These are phyloP conservation scores for Pseudogymnoascus sp. DNA, from an alignment of 2,329 filamentous ascomycete genomes.

Conservation along the genomic window DNA sequence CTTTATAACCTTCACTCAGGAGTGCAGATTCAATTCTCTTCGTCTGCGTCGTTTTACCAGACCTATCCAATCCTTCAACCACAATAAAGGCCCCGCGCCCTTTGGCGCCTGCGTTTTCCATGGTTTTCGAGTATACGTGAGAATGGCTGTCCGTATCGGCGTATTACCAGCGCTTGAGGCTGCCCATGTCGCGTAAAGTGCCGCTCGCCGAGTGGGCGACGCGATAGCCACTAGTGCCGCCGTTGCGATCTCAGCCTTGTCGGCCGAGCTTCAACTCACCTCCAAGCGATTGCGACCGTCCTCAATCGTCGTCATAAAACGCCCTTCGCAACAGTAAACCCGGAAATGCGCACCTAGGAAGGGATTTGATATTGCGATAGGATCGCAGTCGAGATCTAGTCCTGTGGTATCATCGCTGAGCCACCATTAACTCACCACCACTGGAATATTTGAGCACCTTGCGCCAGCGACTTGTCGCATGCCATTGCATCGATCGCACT, in stretches of 20 bases:
- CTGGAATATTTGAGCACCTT: background rate
- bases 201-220: background rate
- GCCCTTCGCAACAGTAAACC: background rate
- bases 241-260: slow-evolving; percentile 7
- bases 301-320: slow-evolving; percentile 2
- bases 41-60: slow-evolving; percentile 67
- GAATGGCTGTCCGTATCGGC: background rate
- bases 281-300: background rate
- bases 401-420: background rate
- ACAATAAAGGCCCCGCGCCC: slow-evolving; percentile 55
- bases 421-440: background rate
- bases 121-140: background rate
- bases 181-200: slow-evolving; percentile 1
- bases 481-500: background rate
- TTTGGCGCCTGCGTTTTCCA: background rate
- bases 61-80: slow-evolving; percentile 63
- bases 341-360: background rate
- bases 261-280: slow-evolving; percentile 7
- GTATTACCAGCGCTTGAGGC: background rate
- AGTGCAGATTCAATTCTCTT: slow-evolving; percentile 47
- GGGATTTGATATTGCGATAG: background rate
- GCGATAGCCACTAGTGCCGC: slow-evolving; percentile 1
- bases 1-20: slow-evolving; percentile 39
- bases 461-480: background rate
- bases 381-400: background rate